Evolutionary conservation across 495 filamentous ascomycete species (phyloP).

Genomic region (Pyrenopolyporus hunteri): DNA sequence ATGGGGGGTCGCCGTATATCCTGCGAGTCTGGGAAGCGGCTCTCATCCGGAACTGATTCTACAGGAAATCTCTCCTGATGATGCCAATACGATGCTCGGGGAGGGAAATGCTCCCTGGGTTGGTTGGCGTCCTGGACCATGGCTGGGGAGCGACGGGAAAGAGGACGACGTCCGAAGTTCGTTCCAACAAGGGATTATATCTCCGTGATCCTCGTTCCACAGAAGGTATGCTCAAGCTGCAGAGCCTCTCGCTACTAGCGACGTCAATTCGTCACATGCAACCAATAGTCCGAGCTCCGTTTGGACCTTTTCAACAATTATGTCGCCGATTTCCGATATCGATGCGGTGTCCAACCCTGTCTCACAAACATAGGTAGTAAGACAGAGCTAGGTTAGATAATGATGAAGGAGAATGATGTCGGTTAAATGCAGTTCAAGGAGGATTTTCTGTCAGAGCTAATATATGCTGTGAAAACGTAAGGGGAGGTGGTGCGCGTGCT

Average conservation of each 20-base stretch:
- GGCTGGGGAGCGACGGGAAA: conserved; percentile 1
- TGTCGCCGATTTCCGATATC: conserved; percentile 32
- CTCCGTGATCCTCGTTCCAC: conserved; percentile 1
- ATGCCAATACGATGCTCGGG: conserved; percentile 25
- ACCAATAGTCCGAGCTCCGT: conserved; percentile 3
- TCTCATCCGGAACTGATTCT: conserved; percentile 31
- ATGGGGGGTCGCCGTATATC: conserved; percentile 34
- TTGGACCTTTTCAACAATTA: conserved; percentile 10
- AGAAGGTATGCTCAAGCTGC: neutral
- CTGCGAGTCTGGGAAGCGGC: conserved; percentile 27
- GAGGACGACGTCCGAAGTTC: neutral
- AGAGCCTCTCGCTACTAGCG: conserved; percentile 24
- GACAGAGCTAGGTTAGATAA: conserved; percentile 17
- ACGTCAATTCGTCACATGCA: conserved; percentile 29
- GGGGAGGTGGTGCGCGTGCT: conserved; percentile 25
- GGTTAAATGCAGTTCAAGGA: conserved; percentile 29
- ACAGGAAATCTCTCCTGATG: conserved; percentile 23
- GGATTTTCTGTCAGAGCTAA: conserved; percentile 30
- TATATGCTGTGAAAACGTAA: conserved; percentile 33
- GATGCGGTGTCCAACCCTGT: conserved; percentile 23
- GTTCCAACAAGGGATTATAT: conserved; percentile 12
- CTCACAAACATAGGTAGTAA: conserved; percentile 21
- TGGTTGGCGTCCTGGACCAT: conserved; percentile 39
- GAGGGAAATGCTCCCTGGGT: conserved; percentile 30
- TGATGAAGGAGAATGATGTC: conserved; percentile 24